phyloP scores from a whole-genome alignment of 2,329 filamentous ascomycete genomes.

The Bertia moriformis region DNA sequence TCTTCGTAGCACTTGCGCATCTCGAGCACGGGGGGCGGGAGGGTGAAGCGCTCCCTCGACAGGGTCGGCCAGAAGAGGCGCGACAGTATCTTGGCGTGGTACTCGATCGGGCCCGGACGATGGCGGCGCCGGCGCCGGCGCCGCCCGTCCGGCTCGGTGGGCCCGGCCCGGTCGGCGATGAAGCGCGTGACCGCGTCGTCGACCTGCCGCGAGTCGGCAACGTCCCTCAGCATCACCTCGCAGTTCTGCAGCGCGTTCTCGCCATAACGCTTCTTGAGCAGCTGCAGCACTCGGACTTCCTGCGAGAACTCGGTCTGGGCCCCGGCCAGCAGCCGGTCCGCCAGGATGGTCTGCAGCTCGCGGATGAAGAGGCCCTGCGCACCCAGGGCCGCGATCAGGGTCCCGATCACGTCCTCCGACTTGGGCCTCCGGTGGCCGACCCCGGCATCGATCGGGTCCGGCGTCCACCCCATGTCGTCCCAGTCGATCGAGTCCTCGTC shows the following conservation, averaged over 20 bases:
- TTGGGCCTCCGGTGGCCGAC: constrained; percentile 83
- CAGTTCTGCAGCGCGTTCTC: constrained; percentile 77
- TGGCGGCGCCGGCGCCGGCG: too few species aligned
- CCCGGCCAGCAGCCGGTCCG: constrained; percentile 61
- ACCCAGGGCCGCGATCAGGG: constrained; percentile 75
- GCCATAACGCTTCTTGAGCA: constrained; percentile 79
- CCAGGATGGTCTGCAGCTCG: constrained; percentile 80
- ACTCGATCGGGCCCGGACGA: constrained; percentile 24
- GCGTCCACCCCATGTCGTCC: constrained; percentile 85
- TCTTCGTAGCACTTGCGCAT: constrained; percentile 58
- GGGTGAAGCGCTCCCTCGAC: constrained; percentile 50
- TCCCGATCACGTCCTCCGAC: constrained; percentile 81
- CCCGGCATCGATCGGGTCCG: constrained; percentile 82
- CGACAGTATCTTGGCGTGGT: constrained; percentile 76
- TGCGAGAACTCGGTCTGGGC: constrained; percentile 59
- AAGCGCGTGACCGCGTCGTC: constrained; percentile 45
- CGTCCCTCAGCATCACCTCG: constrained; percentile 93
- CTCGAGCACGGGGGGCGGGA: constrained; percentile 41
- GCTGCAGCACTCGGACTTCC: constrained; percentile 67
- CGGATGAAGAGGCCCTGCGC: constrained; percentile 86
- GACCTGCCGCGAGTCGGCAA: constrained; percentile 66
- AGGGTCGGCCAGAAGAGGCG: constrained; percentile 86
- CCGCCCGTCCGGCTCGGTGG: constrained; percentile 7
- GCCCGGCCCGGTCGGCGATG: constrained; percentile 6
- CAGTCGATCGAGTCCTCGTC: constrained; percentile 67